Conservation (phyloP, 805 yeast genomes). For the Saccharomycopsis fermentans region DNA sequence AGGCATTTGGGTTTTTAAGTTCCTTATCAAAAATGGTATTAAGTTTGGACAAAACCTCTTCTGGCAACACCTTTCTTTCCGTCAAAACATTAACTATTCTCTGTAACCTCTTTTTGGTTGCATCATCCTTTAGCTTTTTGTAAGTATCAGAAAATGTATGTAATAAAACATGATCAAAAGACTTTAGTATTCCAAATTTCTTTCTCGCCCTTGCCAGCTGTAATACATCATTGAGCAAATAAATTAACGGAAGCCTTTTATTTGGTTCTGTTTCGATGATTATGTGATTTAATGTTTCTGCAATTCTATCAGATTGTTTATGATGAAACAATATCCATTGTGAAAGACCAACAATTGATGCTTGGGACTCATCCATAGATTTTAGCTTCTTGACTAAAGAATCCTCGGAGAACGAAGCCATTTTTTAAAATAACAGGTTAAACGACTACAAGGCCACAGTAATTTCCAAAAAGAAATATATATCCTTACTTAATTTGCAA, state of each 20-base stretch:
- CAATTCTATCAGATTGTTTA: slow-evolving; percentile 43
- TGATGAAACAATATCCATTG: slow-evolving; percentile 68
- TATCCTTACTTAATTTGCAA: too few species aligned
- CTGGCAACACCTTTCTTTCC: slow-evolving; percentile 38
- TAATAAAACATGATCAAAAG: slow-evolving; percentile 45
- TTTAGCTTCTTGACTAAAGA: slow-evolving; percentile 38
- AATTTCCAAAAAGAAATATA: too few species aligned
- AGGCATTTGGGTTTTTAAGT: background rate
- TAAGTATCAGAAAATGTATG: slow-evolving; percentile 27
- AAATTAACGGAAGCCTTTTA: slow-evolving; percentile 48
- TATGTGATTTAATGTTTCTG: slow-evolving; percentile 40
- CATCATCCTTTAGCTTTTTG: slow-evolving; percentile 13
- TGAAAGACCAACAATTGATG: slow-evolving; percentile 61
- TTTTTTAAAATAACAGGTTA: background rate
- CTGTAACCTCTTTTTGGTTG: slow-evolving; percentile 29
- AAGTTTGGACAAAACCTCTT: slow-evolving; percentile 19
- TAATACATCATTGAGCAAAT: slow-evolving; percentile 71
- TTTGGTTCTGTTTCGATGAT: slow-evolving; percentile 27
- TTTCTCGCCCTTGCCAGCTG: slow-evolving; percentile 64
- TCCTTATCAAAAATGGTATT: slow-evolving; percentile 6
- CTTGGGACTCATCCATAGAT: slow-evolving; percentile 50
- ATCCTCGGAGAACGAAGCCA: slow-evolving; percentile 41
- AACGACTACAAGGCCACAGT: too few species aligned
- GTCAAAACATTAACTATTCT: slow-evolving; percentile 50
- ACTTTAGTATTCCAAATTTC: slow-evolving; percentile 45